A percentile compares a stretch with the other conserved stretches of the same genome.
Conservation (phyloP, 2,329 filamentous ascomycete genomes). For the Dendrostoma leiphaemia region DNA sequence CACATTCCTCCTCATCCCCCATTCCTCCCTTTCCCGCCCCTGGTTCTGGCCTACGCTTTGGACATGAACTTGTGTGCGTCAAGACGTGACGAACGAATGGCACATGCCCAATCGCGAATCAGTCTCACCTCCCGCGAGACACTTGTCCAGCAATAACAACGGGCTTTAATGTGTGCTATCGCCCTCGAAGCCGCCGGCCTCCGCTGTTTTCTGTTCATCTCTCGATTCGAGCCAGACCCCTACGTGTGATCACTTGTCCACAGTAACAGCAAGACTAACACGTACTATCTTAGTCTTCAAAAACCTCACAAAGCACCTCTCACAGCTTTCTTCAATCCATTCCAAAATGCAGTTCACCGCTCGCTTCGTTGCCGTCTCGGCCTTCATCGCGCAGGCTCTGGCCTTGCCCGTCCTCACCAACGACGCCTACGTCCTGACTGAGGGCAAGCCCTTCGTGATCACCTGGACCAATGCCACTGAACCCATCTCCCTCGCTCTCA, state of each 20-base stretch:
- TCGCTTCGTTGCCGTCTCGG: constrained; percentile 33
- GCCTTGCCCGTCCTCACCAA: constrained; percentile 30
- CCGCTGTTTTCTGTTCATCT: background rate
- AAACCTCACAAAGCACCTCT: background rate
- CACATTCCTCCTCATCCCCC: background rate
- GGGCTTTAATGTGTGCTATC: background rate
- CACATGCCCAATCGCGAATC: background rate
- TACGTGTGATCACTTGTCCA: background rate
- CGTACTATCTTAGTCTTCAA: background rate
- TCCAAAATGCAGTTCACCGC: constrained; percentile 42
- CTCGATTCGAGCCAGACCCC: background rate
- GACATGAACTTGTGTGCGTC: no score
- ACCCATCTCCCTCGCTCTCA: constrained; percentile 40
- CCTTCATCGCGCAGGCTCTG: constrained; percentile 28
- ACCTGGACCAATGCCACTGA: constrained; percentile 40
- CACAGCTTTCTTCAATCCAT: constrained; percentile 9
- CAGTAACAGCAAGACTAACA: no score
- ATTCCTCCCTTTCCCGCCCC: background rate
- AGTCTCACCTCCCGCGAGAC: background rate
- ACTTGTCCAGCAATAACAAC: background rate
- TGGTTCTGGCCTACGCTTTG: no score
- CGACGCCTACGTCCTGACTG: constrained; percentile 28
- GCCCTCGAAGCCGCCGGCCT: background rate
- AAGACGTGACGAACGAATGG: background rate
- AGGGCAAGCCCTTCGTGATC: constrained; percentile 41